phyloP scores from a whole-genome alignment of 768 basidiomycete species.

The Scleroderma bovista region DNA sequence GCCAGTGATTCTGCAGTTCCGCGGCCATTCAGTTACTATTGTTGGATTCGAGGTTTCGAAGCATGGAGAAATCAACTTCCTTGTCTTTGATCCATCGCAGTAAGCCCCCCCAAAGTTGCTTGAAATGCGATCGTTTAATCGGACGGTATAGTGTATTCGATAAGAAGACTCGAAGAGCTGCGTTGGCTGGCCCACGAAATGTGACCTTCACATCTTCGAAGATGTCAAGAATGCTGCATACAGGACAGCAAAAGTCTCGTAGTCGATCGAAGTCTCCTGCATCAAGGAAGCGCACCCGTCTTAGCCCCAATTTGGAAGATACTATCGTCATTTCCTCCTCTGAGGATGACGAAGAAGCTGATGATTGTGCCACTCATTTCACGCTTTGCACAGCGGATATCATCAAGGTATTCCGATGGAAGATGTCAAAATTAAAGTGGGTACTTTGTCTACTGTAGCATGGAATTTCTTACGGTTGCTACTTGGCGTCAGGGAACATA shows the following conservation, averaged over 20 bases:
- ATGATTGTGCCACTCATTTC: background rate
- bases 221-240: background rate
- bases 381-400: constrained; percentile 29
- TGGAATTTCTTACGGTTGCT: background rate
- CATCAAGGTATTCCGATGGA: constrained; percentile 47
- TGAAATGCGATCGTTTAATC: background rate
- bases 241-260: constrained; percentile 13
- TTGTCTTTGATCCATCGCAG: constrained; percentile 77
- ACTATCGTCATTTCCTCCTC: constrained; percentile 20
- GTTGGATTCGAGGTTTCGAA: constrained; percentile 74
- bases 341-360: constrained; percentile 4
- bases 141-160: constrained; percentile 9
- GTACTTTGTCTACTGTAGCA: constrained; percentile 13
- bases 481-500: constrained; percentile 24
- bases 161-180: constrained; percentile 16
- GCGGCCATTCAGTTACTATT: constrained; percentile 83
- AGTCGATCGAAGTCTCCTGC: constrained; percentile 15
- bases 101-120: constrained; percentile 25
- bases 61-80: constrained; percentile 52
- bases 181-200: constrained; percentile 7
- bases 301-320: constrained; percentile 15
- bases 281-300: constrained; percentile 26
- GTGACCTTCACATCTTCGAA: constrained; percentile 8
- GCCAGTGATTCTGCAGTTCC: constrained; percentile 79
- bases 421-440: constrained; percentile 37